These are phyloP conservation scores for Acacia confusa DNA, from an alignment of 306 rosid species.

Conservation along the genomic window DNA sequence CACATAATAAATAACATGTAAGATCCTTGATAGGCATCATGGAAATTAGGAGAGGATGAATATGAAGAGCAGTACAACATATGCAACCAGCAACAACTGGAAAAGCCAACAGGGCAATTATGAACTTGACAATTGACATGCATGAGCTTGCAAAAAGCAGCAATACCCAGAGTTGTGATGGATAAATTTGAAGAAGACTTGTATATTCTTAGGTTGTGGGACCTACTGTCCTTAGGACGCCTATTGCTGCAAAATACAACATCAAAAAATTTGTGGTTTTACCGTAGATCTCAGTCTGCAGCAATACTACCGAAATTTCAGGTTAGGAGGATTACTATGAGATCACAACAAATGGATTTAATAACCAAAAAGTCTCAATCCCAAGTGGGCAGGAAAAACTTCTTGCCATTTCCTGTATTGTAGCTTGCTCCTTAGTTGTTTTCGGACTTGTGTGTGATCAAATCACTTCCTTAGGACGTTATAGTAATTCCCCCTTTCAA, in stretches of 20 bases:
- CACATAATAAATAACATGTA: background rate
- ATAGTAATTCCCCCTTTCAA: too few species aligned
- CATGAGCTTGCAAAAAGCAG: background rate
- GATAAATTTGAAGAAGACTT: background rate
- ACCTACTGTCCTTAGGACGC: background rate
- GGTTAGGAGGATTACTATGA: too few species aligned
- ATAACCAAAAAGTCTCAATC: too few species aligned
- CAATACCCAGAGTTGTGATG: background rate
- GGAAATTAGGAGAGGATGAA: background rate
- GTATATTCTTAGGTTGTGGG: background rate
- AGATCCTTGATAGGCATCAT: background rate
- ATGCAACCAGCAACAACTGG: background rate
- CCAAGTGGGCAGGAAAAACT: too few species aligned
- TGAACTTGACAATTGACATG: background rate
- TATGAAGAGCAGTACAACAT: background rate
- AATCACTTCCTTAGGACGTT: too few species aligned
- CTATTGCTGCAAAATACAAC: background rate
- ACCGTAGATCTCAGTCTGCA: background rate
- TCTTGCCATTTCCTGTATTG: too few species aligned
- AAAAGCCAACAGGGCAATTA: background rate
- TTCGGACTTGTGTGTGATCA: too few species aligned
- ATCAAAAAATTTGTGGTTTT: background rate
- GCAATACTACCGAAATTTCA: background rate
- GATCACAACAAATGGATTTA: too few species aligned
- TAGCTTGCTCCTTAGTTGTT: too few species aligned